phyloP scores from a whole-genome alignment of 345 rosid species.

The Hypericum perforatum region DNA sequence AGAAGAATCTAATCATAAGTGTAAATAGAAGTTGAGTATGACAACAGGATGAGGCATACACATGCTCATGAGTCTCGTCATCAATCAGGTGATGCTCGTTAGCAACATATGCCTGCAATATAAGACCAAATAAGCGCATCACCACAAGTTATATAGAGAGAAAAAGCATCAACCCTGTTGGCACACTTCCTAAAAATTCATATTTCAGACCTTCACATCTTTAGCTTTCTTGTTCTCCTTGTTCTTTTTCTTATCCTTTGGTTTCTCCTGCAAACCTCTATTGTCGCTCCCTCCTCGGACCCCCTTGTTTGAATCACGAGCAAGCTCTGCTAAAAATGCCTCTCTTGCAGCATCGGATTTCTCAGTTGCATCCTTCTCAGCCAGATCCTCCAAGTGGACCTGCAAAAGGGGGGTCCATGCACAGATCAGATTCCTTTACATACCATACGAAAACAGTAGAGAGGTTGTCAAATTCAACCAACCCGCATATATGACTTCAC shows the following conservation, averaged over 20 bases:
- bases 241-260: slow-evolving; percentile 76
- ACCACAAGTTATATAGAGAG: neutral
- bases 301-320: slow-evolving; percentile 71
- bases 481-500: slow-evolving; percentile 81
- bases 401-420: slow-evolving; percentile 12
- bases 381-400: slow-evolving; percentile 85
- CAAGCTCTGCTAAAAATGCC: slow-evolving; percentile 91
- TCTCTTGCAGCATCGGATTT: slow-evolving; percentile 98
- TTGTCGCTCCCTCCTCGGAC: slow-evolving; percentile 47
- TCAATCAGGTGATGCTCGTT: slow-evolving; percentile 32
- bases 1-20: neutral
- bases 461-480: slow-evolving; percentile 20
- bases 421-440: neutral
- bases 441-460: slow-evolving; percentile 10
- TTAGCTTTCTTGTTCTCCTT: slow-evolving; percentile 58
- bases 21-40: slow-evolving; percentile 4
- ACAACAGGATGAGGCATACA: slow-evolving; percentile 30
- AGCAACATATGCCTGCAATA: slow-evolving; percentile 39
- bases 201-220: slow-evolving; percentile 55
- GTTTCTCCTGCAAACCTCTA: slow-evolving; percentile 59
- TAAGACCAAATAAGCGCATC: slow-evolving; percentile 15
- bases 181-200: slow-evolving; percentile 5
- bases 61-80: slow-evolving; percentile 37
- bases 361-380: slow-evolving; percentile 90
- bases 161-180: neutral